Conservation (phyloP, 2,329 filamentous ascomycete species). For the Grosmannia serpens region DNA sequence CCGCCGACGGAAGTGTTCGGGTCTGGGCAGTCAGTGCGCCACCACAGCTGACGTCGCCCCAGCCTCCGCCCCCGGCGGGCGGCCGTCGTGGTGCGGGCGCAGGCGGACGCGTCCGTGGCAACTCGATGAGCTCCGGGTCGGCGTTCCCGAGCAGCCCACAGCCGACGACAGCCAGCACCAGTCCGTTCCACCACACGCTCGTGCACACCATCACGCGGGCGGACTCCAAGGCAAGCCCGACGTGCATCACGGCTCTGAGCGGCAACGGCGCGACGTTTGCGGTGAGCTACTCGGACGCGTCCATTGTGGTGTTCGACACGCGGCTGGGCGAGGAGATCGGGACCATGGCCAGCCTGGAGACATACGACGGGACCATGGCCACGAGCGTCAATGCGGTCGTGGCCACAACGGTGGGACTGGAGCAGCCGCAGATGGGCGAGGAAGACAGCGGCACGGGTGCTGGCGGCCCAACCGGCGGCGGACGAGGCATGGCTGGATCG, state of each 20-base stretch:
- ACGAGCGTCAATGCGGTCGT: conserved; percentile 87
- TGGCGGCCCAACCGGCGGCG: conserved; percentile 59
- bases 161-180: conserved; percentile 72
- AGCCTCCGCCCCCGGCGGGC: conserved; percentile 42
- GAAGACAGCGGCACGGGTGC: conserved; percentile 57
- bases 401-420: conserved; percentile 72
- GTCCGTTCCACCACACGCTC: conserved; percentile 77
- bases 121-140: conserved; percentile 89
- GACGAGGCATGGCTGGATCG: conserved; percentile 52
- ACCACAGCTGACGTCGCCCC: conserved; percentile 72
- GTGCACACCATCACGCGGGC: conserved; percentile 73
- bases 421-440: conserved; percentile 60
- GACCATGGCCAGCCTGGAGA: conserved; percentile 86
- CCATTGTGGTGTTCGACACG: conserved; percentile 86
- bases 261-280: conserved; percentile 78
- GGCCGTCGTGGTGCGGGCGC: conserved; percentile 38
- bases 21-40: conserved; percentile 92
- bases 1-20: conserved; percentile 81
- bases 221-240: conserved; percentile 63
- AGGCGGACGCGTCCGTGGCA: conserved; percentile 69
- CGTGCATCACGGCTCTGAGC: conserved; percentile 85
- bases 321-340: conserved; percentile 83
- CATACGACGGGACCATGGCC: conserved; percentile 70
- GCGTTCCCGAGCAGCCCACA: conserved; percentile 86
- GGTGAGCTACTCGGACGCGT: conserved; percentile 82